Percentiles rank a stretch among this genome's conserved stretches.
phyloP scores from a whole-genome alignment of 176 grass and related monocot genomes.

The Lolium rigidum region DNA sequence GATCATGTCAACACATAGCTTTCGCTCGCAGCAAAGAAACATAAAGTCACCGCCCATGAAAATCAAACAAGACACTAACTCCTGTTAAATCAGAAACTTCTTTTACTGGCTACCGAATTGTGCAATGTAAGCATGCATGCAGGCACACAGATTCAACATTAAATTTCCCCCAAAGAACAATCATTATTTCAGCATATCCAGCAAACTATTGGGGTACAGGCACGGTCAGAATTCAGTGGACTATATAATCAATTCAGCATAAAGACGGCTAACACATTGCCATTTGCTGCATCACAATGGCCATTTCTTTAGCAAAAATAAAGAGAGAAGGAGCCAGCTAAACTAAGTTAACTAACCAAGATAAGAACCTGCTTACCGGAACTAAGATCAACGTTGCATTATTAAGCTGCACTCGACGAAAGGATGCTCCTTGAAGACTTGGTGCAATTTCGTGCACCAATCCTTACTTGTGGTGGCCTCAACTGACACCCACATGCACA shows the following conservation, averaged over 20 bases:
- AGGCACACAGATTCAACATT: not conserved
- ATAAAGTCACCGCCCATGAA: no score
- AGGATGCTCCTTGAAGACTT: not conserved
- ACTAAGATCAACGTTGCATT: not conserved
- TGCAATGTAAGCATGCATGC: not conserved
- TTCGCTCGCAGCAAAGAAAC: not conserved
- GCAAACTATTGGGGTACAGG: no score
- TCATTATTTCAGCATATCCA: no score
- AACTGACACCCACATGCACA: not conserved
- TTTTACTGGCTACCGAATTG: not conserved
- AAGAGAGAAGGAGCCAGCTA: not conserved
- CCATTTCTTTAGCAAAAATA: not conserved
- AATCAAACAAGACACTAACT: not conserved
- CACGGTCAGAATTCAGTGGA: not conserved
- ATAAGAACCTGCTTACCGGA: not conserved
- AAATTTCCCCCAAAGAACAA: not conserved
- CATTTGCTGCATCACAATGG: not conserved
- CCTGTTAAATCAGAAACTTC: not conserved
- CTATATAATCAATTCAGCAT: no score
- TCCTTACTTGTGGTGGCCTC: not conserved
- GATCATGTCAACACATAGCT: not conserved
- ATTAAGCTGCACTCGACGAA: not conserved
- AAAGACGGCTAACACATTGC: not conserved
- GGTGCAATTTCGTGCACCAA: not conserved
- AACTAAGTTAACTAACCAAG: not conserved